Base-by-base conservation (phyloP, 805 yeast species). In the Wickerhamiella cacticola region DNA sequence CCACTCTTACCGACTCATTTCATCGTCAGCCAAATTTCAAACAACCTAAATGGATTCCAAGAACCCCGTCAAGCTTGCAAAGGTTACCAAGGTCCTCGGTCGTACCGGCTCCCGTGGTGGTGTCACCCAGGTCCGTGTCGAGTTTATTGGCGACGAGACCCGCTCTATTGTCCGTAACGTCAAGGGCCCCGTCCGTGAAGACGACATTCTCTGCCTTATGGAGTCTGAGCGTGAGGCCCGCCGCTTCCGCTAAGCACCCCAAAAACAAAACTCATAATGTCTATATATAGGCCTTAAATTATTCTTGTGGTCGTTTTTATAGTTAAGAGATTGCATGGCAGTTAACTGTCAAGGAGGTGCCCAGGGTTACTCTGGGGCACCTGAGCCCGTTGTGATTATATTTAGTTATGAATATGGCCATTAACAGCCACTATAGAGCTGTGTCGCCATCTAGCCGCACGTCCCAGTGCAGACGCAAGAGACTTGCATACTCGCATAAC, bases 71-170 rank as follows among this genome's bases (percentile, higher is more conserved):
- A 92, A 95, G 78, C 85, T 89, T 75, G 98, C 97, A 72, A 89
- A 89, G 80, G 98, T 89, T 70, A 86, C 86, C 76, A 92, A 89
- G 79, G 97, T 89, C 73, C 80, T 89, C 75, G 97, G 97, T 73
- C 89, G 98, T 78, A 89, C 98, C 82, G 98, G 98, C 72, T 89
- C 98, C 72, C 89, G 97, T 78, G 97, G 97, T 83, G 96, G 96
- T 79, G 95, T 85, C 74, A 85, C 95, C 75, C 95, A 85, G 75
- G 95, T 86, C 74, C 85, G 95, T 74, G 95, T 85, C 68, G 95
- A 85, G 75, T 86, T 85, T 81, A 76, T 85, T 70, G 95, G 86
- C 68, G 95, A 86, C 72, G 76, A 88, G 68, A 76, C 92, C 73
- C 83, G 95, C 79, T 82, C 92, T 68, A 85, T 85, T 66, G 94